phyloP scores from a whole-genome alignment of 2,329 filamentous ascomycete species.

The Talaromyces sp. region DNA sequence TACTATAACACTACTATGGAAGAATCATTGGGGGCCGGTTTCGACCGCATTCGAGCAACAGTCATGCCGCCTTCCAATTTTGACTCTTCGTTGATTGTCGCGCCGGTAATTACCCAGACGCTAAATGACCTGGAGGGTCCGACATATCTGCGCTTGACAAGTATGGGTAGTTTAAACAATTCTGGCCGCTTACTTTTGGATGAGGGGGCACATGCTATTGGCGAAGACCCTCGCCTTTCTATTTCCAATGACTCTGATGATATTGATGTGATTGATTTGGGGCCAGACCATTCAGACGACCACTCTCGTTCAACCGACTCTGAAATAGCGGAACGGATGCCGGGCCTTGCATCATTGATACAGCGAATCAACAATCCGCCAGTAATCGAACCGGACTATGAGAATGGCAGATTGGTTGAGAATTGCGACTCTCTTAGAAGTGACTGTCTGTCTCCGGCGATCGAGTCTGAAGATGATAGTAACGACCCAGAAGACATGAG shows the following conservation, averaged over 20 bases:
- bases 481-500: slow-evolving; percentile 28
- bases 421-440: slow-evolving; percentile 20
- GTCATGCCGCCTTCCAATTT: slow-evolving; percentile 6
- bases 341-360: not conserved
- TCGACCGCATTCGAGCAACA: slow-evolving; percentile 11
- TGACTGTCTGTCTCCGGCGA: slow-evolving; percentile 12
- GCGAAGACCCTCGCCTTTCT: not conserved
- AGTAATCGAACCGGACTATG: not conserved
- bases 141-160: not conserved
- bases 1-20: slow-evolving; percentile 2
- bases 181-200: not conserved
- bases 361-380: slow-evolving; percentile 12
- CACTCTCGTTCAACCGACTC: not conserved
- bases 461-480: slow-evolving; percentile 15
- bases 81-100: not conserved
- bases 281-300: not conserved
- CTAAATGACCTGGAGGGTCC: not conserved
- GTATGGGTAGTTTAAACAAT: not conserved
- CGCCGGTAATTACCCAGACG: slow-evolving; percentile 1
- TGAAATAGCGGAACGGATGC: not conserved
- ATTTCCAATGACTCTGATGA: not conserved
- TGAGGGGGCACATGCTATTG: not conserved
- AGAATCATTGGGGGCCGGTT: slow-evolving; percentile 12
- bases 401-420: slow-evolving; percentile 20
- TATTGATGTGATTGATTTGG: not conserved